These are phyloP conservation scores for Starmerella kuoi DNA, from an alignment of 805 yeast genomes.

Conservation along the genomic window DNA sequence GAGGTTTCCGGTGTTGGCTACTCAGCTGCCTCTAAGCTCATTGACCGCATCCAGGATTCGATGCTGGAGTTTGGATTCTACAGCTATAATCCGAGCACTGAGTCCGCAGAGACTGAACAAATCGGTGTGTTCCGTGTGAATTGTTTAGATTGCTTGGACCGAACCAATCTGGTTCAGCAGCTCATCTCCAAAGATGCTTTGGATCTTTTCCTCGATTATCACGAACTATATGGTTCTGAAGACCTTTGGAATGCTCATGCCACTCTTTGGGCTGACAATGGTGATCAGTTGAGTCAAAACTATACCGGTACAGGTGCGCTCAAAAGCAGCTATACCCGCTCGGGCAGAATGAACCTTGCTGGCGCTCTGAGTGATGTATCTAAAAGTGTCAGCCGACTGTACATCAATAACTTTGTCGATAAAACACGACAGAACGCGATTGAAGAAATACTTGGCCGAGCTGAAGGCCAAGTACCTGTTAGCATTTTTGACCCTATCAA, in stretches of 20 bases:
- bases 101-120: constrained; percentile 53
- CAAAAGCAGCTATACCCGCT: constrained; percentile 85
- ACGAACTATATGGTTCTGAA: constrained; percentile 36
- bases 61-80: constrained; percentile 73
- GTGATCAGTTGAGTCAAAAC: constrained; percentile 89
- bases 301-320: constrained; percentile 97
- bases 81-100: constrained; percentile 44
- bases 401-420: constrained; percentile 91
- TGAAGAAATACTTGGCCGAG: constrained; percentile 72
- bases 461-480: constrained; percentile 59
- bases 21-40: constrained; percentile 61
- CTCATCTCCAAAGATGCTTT: constrained; percentile 65
- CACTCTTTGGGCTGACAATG: constrained; percentile 94
- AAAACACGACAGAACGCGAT: constrained; percentile 81
- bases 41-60: constrained; percentile 52
- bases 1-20: constrained; percentile 78
- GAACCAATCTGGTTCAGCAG: constrained; percentile 76
- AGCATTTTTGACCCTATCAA: constrained; percentile 74
- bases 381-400: constrained; percentile 86
- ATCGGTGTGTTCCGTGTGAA: constrained; percentile 86
- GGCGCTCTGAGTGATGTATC: constrained; percentile 97
- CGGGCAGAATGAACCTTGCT: constrained; percentile 92
- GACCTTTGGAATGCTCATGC: constrained; percentile 66
- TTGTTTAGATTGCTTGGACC: constrained; percentile 87
- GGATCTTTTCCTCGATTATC: constrained; percentile 32